Evolutionary conservation across 1,284 basidiomycete genomes (phyloP), one percentile per base, ranked within the genome.

Genomic region (Malassezia psittaci): DNA sequence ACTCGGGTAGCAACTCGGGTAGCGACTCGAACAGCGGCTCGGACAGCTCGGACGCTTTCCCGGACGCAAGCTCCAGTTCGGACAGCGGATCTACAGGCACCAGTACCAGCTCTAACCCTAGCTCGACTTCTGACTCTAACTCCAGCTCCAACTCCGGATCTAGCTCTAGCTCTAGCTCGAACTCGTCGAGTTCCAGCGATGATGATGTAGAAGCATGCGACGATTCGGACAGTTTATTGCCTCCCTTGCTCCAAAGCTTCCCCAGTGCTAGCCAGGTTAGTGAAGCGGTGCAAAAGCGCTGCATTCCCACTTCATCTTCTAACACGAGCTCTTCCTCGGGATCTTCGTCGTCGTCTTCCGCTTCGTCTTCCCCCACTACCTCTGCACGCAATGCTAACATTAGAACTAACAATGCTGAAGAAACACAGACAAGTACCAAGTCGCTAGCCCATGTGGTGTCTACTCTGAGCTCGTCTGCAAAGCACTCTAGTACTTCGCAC

Each of bases 221-320:
- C 16, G 51, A 52, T 24, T 19, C 32, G 6, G 39, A 44, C n/a
- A 52, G 51, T 35, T 40, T 45, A 13, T 47, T 57, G 18, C 55
- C 55, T 8, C 55, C 55, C 6, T 51, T 57, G 12, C 46, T 57
- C 13, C 50, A 48, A 10, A 46, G 46, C n/a, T 57, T 57, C 55
- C 55, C 55, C 9, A 34, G 19, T 29, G 45, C 45, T 16, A 52
- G 38, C 33, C 12, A 57, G 38, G 55, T 57, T 19, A 50, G 51
- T 42, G 36, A 42, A 10, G 54, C 48, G 29, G 34, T 56, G 2
- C 12, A 51, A 38, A 56, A 51, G 34, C 19, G 41, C 10, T 56
- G 54, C 43, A 47, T 56, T 29, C 54, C 54, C 10, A 56, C 43
- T 45, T 45, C 54, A 32, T 41, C 41, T 33, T 51, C 54, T 45